Evolutionary conservation across 805 yeast species (phyloP), one percentile per base, ranked within the genome.

Genomic region (Suhomyces xylopsoci): DNA sequence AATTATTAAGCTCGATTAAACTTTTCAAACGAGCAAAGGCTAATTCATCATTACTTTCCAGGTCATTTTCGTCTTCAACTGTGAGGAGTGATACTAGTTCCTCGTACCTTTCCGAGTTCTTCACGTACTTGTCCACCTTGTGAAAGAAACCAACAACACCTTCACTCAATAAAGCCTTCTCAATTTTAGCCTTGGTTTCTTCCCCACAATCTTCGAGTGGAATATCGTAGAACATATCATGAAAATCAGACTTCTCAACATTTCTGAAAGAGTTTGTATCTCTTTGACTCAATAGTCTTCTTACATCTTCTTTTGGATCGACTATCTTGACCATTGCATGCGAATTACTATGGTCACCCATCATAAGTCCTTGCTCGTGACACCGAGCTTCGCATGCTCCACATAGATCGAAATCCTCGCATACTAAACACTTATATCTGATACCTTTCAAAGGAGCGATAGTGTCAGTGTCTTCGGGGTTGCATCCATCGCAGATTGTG

Each of bases 331-430:
- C 62, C 60, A 68, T 59, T 28, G 75, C 69, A 50, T 71, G 76
- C 2, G 49, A 47, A 42, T 50, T 57, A 15, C 59, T 53, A 55
- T 71, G 76, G 7, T 50, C 40, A 26, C 64, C 61, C 45, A 51
- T 25, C 34, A 49, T 46, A 28, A 48, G 50, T 40, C 58, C 50
- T 17, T 54, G 49, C 7, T 17, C 8, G 22, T 58, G 59, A n/a
- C 49, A 60, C 8, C 55, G 55, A 5, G 48, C 45, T 49, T 69
- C 71, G 57, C 76, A 71, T 19, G 57, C 44, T 47, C 73, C 73
- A 60, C 87, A 82, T 49, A 82, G 63, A 60, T 83, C 87, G 60
- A 70, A 81, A 60, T 83, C 81, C 3, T 62, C 61, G 59, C 87
- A 82, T 28, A 81, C 76, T 24, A 76, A 56, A 62, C 87, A 82